Evolutionary conservation across 139 green algal species (phyloP), one percentile per base, ranked within the genome.

Genomic region (Picochlorum sp.): DNA sequence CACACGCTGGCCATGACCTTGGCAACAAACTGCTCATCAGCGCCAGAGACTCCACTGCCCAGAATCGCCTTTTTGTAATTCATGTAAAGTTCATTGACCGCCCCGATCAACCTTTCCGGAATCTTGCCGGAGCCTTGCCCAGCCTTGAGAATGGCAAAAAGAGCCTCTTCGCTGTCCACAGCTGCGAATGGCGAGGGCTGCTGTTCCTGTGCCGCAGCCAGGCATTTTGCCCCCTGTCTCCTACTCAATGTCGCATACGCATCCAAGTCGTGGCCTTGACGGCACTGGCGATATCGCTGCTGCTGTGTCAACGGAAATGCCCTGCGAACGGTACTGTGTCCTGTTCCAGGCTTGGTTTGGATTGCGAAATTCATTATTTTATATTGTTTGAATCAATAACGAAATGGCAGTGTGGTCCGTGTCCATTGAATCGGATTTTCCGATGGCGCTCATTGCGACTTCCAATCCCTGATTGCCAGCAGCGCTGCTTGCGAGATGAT

Each of bases 1-100:
- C 65, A 71, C 23, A 78, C 78, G 45, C 63, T 67, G 21, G 64
- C 69, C 70, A 79, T 78, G 47, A 91, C 81, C 57, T 82, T 57
- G 6, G 85, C 77, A 8, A 88, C 85, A 34, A 88, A 72, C 66
- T 76, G 62, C 56, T 88, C 81, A 45, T 82, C 69, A 3, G 77
- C 73, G 1, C 76, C 79, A 0, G 62, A 38, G 18, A 78, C 57
- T 10, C 60, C 69, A 62, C 79, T 88, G 64, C 58, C 60, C 6
- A 87, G 15, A 3, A 96, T 77, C 0, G 87, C 85, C 1, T 50
- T 71, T 56, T 82, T 86, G 82, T 96, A 96, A 72, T 88, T 92
- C 49, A 79, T 72, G 72, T 91, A 96, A 41, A 96, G 91, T 66
- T 91, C 90, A 51, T 79, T 26, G 73, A 88, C 90, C 23, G 74